Base-by-base conservation (phyloP, 805 yeast genomes). In the Candida corydali region DNA sequence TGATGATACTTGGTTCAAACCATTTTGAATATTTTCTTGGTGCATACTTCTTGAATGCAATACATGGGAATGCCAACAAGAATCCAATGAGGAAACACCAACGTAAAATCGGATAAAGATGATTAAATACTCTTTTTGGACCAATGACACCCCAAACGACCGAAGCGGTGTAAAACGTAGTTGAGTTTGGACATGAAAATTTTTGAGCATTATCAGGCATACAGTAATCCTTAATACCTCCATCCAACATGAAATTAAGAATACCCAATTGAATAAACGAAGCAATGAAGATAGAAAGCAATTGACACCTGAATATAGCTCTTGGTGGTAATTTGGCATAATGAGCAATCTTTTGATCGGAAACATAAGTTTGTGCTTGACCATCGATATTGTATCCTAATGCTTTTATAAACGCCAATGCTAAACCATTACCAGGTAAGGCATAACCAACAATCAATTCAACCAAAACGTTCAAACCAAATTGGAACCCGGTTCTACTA, bases 71-170 rank as follows among this genome's bases (percentile, higher is more conserved):
- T 1, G 51, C 52, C n/a, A 51, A 39, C 33, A 53, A 43, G 37
- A 45, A 41, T 3, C 86, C 86, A 47, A 76, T 50, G 22, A 76
- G 49, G 57, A 80, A 76, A 41, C 78, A 72, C 61, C 69, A 76
- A 43, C 73, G 59, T 37, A 76, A 52, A 3, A 67, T 59, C 5
- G 71, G 64, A 50, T 76, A 77, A 23, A 75, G 49, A 10, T 69
- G 65, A 27, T 71, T 67, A 50, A 78, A 77, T 34, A 75, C 69
- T 41, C 72, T 64, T 34, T 65, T 63, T 4, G 86, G 82, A 16
- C 76, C 76, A 42, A 73, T 69, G 25, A 63, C 75, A 23, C 77
- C 78, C 61, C 72, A 71, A 35, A 68, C 59, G 16, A 71, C 50
- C 22, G 74, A 68, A 14, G 78, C 59, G 34, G 66, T 65, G 44